Percentiles rank a stretch among this genome's conserved stretches.
Evolutionary conservation across 2,329 filamentous ascomycete genomes (phyloP).

Genomic region (Alternaria dauci): DNA sequence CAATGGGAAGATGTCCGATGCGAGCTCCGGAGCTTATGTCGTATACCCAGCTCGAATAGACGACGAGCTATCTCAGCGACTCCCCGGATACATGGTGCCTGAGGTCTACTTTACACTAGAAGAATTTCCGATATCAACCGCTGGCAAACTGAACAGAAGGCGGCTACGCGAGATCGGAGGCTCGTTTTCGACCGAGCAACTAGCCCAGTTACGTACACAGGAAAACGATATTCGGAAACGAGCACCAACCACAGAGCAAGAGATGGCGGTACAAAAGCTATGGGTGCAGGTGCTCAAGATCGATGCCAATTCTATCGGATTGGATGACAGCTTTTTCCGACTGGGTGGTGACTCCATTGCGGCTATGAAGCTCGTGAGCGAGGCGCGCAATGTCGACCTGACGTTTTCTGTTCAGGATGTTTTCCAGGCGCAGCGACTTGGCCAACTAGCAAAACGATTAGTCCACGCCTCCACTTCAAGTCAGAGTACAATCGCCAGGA

Average conservation of each 20-base stretch:
- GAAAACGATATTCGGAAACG: background rate
- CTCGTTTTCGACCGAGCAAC: background rate
- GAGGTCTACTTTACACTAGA: constrained; percentile 55
- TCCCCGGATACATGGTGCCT: constrained; percentile 53
- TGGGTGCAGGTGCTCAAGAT: constrained; percentile 15
- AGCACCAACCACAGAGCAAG: background rate
- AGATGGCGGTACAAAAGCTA: background rate
- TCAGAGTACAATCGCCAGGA: background rate
- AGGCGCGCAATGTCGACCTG: constrained; percentile 2
- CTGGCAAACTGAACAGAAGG: constrained; percentile 52
- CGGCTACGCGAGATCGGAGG: constrained; percentile 26
- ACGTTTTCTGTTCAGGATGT: background rate
- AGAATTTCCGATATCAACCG: constrained; percentile 54
- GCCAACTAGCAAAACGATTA: background rate
- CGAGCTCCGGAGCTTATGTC: no score
- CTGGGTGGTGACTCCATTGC: constrained; percentile 22
- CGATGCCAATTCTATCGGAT: constrained; percentile 6
- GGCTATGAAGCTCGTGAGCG: constrained; percentile 19
- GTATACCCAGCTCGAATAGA: no score
- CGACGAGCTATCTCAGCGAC: background rate
- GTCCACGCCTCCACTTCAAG: background rate
- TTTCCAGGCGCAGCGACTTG: background rate
- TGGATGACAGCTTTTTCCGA: constrained; percentile 22
- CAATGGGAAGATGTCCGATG: no score
- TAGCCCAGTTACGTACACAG: no score